These are phyloP conservation scores for Mucor saturninus DNA, from an alignment of 371 early-diverging fungal genomes.

Conservation along the genomic window DNA sequence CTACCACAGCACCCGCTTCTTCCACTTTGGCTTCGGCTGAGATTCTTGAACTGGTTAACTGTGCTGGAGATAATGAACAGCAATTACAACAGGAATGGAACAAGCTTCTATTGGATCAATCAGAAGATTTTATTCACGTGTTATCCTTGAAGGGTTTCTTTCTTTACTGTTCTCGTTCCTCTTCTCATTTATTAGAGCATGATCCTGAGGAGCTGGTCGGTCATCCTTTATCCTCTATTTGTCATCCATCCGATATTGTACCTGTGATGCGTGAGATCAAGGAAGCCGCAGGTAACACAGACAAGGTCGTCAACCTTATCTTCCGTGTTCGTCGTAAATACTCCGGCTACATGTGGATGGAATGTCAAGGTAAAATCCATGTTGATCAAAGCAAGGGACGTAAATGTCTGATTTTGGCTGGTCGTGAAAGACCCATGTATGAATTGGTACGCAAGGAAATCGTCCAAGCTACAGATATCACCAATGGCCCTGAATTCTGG, in stretches of 20 bases:
- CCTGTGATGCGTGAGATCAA: slow-evolving; percentile 70
- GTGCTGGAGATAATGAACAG: slow-evolving; percentile 34
- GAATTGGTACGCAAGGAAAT: slow-evolving; percentile 38
- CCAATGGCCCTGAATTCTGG: slow-evolving; percentile 52
- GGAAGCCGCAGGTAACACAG: slow-evolving; percentile 36
- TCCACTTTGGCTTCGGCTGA: slow-evolving; percentile 23
- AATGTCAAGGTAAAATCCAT: slow-evolving; percentile 62
- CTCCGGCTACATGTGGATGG: slow-evolving; percentile 67
- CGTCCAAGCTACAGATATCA: slow-evolving; percentile 23
- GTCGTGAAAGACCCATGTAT: slow-evolving; percentile 55
- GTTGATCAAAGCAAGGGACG: slow-evolving; percentile 63
- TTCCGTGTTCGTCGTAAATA: slow-evolving; percentile 62
- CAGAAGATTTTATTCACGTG: slow-evolving; percentile 65
- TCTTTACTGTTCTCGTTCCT: slow-evolving; percentile 59
- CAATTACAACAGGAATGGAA: slow-evolving; percentile 49
- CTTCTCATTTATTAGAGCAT: slow-evolving; percentile 55
- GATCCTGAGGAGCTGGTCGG: slow-evolving; percentile 63
- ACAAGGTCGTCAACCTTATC: slow-evolving; percentile 51
- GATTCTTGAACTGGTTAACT: slow-evolving; percentile 32
- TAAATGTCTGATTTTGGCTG: slow-evolving; percentile 68
- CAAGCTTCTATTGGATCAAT: slow-evolving; percentile 43
- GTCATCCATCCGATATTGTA: slow-evolving; percentile 69
- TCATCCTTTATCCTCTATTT: slow-evolving; percentile 55
- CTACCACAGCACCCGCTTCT: slow-evolving; percentile 23
- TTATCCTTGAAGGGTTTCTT: slow-evolving; percentile 69